Conservation (phyloP, 768 basidiomycete genomes). For the Antrodiella citrinella region DNA sequence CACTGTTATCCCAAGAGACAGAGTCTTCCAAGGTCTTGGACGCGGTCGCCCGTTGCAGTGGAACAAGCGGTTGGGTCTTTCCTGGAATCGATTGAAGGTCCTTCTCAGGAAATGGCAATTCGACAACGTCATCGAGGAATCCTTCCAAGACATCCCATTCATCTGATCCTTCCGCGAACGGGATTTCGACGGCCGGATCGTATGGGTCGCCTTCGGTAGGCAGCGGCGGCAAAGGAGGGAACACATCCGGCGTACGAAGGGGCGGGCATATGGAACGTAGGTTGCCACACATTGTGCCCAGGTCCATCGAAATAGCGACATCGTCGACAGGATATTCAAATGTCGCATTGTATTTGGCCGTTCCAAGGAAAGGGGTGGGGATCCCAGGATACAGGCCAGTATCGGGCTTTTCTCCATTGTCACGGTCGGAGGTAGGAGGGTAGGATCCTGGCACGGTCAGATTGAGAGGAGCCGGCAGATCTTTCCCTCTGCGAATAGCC, state of each 20-base stretch:
- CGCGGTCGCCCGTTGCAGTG: not conserved
- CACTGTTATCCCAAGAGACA: not conserved
- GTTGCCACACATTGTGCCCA: constrained; percentile 29
- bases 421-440: constrained; percentile 10
- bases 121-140: constrained; percentile 3
- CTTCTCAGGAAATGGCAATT: not conserved
- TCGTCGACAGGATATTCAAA: constrained; percentile 14
- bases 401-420: not conserved
- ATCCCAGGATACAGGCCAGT: constrained; percentile 30
- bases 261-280: constrained; percentile 26
- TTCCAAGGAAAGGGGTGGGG: constrained; percentile 35
- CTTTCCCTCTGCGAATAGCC: constrained; percentile 32
- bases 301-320: constrained; percentile 18
- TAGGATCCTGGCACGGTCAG: constrained; percentile 14
- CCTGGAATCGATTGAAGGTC: not conserved
- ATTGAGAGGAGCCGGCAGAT: constrained; percentile 23
- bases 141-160: constrained; percentile 28
- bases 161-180: constrained; percentile 7
- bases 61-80: not conserved
- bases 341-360: constrained; percentile 24
- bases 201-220: constrained; percentile 2
- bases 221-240: constrained; percentile 14
- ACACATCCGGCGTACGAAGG: constrained; percentile 11
- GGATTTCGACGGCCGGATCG: constrained; percentile 3
- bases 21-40: not conserved